Conservation (phyloP, 768 basidiomycete genomes). For the Suillus subluteus region DNA sequence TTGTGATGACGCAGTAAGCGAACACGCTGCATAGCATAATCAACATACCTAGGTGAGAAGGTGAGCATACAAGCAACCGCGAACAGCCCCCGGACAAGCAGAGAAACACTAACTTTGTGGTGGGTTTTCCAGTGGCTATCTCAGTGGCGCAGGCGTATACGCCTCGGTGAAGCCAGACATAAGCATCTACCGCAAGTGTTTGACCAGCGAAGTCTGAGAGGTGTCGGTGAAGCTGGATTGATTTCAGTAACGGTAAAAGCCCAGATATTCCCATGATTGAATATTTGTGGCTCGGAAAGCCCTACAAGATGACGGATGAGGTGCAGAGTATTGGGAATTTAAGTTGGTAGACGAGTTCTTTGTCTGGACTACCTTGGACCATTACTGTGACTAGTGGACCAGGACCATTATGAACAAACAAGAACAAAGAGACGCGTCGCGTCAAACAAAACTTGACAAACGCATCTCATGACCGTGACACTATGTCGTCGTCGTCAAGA, state of each 20-base stretch:
- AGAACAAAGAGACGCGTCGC: slow-evolving; percentile 36
- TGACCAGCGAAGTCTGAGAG: slow-evolving; percentile 84
- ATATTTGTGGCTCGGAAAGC: neutral
- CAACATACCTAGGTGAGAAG: slow-evolving; percentile 72
- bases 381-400: neutral
- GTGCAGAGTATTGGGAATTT: slow-evolving; percentile 1
- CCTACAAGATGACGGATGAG: neutral
- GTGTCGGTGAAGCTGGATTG: slow-evolving; percentile 79
- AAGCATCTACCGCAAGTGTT: slow-evolving; percentile 91
- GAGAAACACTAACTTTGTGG: slow-evolving; percentile 68
- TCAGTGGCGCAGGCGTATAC: slow-evolving; percentile 90
- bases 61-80: neutral
- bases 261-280: slow-evolving; percentile 87
- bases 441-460: slow-evolving; percentile 9
- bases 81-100: neutral
- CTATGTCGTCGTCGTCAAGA: neutral
- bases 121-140: slow-evolving; percentile 80
- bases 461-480: slow-evolving; percentile 5
- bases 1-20: slow-evolving; percentile 83
- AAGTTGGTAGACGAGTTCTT: slow-evolving; percentile 12
- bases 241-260: slow-evolving; percentile 86
- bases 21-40: slow-evolving; percentile 93
- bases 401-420: slow-evolving; percentile 25
- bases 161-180: slow-evolving; percentile 92
- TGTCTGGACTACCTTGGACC: slow-evolving; percentile 11